Conservation (phyloP, 2,329 filamentous ascomycete genomes). For the Knoxdaviesia capensis region DNA sequence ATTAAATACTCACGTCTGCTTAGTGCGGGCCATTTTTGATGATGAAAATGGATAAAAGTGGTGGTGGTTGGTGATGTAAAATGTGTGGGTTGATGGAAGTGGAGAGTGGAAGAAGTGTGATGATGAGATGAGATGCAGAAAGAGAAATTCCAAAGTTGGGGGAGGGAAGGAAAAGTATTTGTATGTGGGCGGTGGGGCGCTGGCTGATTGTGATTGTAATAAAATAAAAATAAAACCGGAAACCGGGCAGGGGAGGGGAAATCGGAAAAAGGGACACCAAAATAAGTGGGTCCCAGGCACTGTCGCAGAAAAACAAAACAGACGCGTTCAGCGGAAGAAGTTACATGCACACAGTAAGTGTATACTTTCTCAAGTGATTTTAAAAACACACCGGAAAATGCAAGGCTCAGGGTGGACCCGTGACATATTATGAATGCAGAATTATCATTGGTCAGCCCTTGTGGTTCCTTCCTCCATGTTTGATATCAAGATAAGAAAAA, state of each 20-base stretch:
- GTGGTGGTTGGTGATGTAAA: conserved; percentile 11
- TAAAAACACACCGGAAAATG: conserved; percentile 3
- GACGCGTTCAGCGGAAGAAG: not conserved
- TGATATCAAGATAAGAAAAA: too few relatives aligned
- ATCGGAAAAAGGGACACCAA: not conserved
- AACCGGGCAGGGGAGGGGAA: not conserved
- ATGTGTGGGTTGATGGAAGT: conserved; percentile 19
- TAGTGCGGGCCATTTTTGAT: conserved; percentile 40
- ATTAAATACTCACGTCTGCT: conserved; percentile 26
- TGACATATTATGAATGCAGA: not conserved
- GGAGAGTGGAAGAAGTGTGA: conserved; percentile 8
- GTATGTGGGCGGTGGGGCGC: conserved; percentile 7
- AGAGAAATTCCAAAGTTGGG: conserved; percentile 19
- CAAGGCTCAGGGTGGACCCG: not conserved
- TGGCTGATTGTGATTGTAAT: conserved; percentile 7
- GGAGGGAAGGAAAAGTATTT: conserved; percentile 15
- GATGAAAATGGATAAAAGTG: conserved; percentile 15
- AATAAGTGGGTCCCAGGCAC: conserved; percentile 6
- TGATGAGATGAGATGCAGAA: not conserved
- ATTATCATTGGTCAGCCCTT: too few relatives aligned
- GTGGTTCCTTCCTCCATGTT: not conserved
- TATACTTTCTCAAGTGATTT: conserved; percentile 1
- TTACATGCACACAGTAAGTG: not conserved
- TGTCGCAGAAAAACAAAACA: not conserved
- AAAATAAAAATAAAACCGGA: not conserved